Evolutionary conservation across 2,329 filamentous ascomycete genomes (phyloP).

Genomic region (Aureobasidium subglaciale): DNA sequence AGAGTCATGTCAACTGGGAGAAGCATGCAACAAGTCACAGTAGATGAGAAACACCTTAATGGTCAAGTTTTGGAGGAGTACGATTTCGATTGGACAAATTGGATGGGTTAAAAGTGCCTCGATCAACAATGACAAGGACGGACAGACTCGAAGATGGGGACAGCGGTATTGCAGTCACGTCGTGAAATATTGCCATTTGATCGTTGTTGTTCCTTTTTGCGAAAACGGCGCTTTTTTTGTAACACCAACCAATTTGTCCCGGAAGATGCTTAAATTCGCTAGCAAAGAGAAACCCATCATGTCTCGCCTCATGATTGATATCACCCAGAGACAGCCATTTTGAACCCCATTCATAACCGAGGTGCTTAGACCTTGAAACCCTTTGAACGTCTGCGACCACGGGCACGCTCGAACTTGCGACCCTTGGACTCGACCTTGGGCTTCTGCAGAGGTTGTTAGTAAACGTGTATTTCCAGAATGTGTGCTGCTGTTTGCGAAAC

Average conservation of each 20-base stretch:
- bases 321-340: constrained; percentile 17
- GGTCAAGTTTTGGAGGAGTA: background rate
- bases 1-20: background rate
- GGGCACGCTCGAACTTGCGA: constrained; percentile 98
- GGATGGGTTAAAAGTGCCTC: constrained; percentile 2
- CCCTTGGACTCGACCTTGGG: constrained; percentile 97
- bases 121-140: background rate
- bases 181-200: constrained; percentile 15
- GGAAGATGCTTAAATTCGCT: constrained; percentile 16
- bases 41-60: background rate
- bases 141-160: constrained; percentile 1
- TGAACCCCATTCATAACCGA: constrained; percentile 16
- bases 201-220: constrained; percentile 15
- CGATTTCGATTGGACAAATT: background rate
- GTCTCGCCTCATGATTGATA: constrained; percentile 15
- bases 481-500: background rate
- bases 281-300: constrained; percentile 17
- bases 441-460: constrained; percentile 55
- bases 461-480: background rate
- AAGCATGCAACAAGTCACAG: background rate
- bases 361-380: constrained; percentile 97
- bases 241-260: constrained; percentile 14
- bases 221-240: constrained; percentile 15
- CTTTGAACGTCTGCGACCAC: constrained; percentile 95
- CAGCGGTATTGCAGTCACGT: constrained; percentile 13